Evolutionary conservation across 2,329 filamentous ascomycete species (phyloP).

Genomic region (Colletotrichum sp.): DNA sequence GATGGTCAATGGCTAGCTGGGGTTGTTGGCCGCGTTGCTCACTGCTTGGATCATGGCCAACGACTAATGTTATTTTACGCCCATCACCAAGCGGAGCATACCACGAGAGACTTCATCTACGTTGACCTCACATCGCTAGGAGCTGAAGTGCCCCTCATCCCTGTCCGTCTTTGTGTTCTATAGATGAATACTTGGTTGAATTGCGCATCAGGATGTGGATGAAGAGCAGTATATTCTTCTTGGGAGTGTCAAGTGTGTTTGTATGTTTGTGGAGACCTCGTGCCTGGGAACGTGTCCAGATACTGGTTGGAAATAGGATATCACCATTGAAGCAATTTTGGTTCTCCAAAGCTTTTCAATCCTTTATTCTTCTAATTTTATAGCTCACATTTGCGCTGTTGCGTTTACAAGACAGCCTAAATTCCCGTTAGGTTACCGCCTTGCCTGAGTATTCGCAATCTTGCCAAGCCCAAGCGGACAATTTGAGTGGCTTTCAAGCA

Average conservation of each 20-base stretch:
- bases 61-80: accelerated
- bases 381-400: not conserved
- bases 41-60: accelerated
- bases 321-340: not conserved
- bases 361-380: not conserved
- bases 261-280: not conserved
- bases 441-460: not conserved
- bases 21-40: not conserved
- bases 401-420: not conserved
- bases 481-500: not conserved
- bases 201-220: not conserved
- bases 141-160: not conserved
- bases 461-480: not conserved
- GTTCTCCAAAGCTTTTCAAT: not conserved
- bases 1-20: not conserved
- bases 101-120: not conserved
- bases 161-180: not conserved
- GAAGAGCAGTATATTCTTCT: not conserved
- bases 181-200: not conserved
- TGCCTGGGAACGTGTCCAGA: not conserved
- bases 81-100: not conserved
- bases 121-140: not conserved
- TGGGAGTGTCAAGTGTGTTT: not conserved
- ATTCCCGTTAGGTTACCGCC: not conserved
- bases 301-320: not conserved